These are phyloP conservation scores for Blastobotrys mokoenaii DNA, from an alignment of 805 yeast genomes.

Conservation along the genomic window DNA sequence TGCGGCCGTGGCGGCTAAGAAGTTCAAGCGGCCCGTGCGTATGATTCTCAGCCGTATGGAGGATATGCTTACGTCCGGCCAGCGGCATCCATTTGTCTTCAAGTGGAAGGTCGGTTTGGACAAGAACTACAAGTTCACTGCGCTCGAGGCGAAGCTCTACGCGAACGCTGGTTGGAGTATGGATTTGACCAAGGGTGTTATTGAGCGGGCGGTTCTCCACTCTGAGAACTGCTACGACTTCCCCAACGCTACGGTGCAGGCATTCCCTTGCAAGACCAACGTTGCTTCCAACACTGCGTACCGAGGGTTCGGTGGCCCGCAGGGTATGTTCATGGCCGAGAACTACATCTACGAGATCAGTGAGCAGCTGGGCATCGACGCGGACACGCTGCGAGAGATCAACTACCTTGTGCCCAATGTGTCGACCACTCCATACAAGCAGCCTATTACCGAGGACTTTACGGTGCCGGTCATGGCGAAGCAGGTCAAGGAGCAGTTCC, in stretches of 20 bases:
- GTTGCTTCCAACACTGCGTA: slow-evolving; percentile 42
- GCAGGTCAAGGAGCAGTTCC: slow-evolving; percentile 30
- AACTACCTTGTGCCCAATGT: slow-evolving; percentile 30
- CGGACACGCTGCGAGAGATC: slow-evolving; percentile 31
- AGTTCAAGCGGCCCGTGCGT: slow-evolving; percentile 36
- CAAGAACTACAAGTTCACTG: slow-evolving; percentile 34
- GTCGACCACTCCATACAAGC: slow-evolving; percentile 34
- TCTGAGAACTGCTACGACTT: slow-evolving; percentile 36
- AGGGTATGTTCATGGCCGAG: slow-evolving; percentile 40
- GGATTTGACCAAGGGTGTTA: slow-evolving; percentile 42
- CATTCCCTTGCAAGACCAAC: slow-evolving; percentile 37
- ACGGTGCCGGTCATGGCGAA: slow-evolving; percentile 32
- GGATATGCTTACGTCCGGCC: slow-evolving; percentile 40
- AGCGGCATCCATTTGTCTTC: slow-evolving; percentile 39
- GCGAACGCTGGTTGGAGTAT: slow-evolving; percentile 43
- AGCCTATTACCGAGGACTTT: slow-evolving; percentile 34
- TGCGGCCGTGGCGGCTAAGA: slow-evolving; percentile 37
- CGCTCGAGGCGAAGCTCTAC: slow-evolving; percentile 31
- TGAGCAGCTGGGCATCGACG: slow-evolving; percentile 33
- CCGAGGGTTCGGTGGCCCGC: slow-evolving; percentile 44
- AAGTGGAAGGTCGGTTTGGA: slow-evolving; percentile 38
- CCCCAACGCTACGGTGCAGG: slow-evolving; percentile 34
- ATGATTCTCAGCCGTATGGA: slow-evolving; percentile 35
- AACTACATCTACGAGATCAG: slow-evolving; percentile 33
- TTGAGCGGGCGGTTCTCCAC: slow-evolving; percentile 40